A percentile compares a stretch with the other conserved stretches of the same genome.
Conservation (phyloP, 2,329 filamentous ascomycete genomes). For the Periconia sp. region DNA sequence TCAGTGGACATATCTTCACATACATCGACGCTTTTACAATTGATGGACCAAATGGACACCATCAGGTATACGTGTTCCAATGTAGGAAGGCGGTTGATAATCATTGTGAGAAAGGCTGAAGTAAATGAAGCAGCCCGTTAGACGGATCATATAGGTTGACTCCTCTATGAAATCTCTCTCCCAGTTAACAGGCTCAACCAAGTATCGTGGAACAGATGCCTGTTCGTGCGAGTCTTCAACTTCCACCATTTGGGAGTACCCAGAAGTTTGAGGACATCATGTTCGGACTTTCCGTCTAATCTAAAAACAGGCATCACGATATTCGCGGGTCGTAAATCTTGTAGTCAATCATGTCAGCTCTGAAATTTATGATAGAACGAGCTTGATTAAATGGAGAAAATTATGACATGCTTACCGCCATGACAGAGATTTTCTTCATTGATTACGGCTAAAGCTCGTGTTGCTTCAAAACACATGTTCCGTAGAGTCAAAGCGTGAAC, state of each 20-base stretch:
- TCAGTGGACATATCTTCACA: background rate
- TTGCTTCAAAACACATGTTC: background rate
- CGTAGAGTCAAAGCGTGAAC: background rate
- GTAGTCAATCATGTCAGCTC: background rate
- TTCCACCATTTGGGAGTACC: background rate
- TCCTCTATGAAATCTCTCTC: background rate
- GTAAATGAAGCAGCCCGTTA: too few species aligned
- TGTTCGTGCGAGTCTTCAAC: background rate
- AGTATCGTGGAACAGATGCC: background rate
- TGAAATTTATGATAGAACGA: background rate
- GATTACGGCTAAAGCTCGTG: background rate
- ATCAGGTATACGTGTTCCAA: background rate
- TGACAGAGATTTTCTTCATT: background rate
- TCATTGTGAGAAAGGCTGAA: too few species aligned
- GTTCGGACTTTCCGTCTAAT: background rate
- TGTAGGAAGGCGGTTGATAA: too few species aligned
- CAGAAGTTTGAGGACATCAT: background rate
- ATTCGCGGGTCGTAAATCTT: background rate
- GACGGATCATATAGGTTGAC: too few species aligned
- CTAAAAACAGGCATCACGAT: background rate
- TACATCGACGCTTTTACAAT: background rate
- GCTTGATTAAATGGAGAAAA: background rate
- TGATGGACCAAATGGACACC: background rate
- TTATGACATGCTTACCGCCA: background rate
- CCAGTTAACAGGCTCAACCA: background rate